Evolutionary conservation across 2,329 filamentous ascomycete genomes (phyloP).

Genomic region (Lasiodiplodia sp.): DNA sequence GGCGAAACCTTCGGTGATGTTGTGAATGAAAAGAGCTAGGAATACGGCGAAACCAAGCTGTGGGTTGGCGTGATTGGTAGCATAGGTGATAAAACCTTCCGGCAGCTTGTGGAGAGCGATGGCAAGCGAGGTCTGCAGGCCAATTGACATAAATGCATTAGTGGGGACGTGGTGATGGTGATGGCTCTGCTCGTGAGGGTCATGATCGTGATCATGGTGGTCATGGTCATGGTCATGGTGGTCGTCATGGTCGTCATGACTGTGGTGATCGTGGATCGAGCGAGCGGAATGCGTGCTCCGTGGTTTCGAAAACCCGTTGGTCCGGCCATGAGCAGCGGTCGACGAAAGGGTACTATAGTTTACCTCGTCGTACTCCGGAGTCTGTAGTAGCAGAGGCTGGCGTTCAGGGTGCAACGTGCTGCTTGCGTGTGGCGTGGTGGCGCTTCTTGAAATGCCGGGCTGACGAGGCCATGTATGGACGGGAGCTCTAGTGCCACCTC

Average conservation of each 20-base stretch:
- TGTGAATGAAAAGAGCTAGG: conserved; percentile 95
- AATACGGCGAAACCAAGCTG: conserved; percentile 89
- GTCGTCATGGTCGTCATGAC: conserved; percentile 27
- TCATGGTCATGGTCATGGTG: conserved; percentile 32
- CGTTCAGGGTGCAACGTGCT: conserved; percentile 24
- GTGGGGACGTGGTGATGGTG: conserved; percentile 96
- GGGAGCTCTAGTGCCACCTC: conserved; percentile 40
- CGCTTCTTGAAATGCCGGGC: conserved; percentile 14
- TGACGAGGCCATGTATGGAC: conserved; percentile 16
- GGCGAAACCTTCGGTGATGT: conserved; percentile 96
- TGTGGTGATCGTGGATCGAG: conserved; percentile 25
- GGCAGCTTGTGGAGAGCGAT: conserved; percentile 97
- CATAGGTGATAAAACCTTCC: conserved; percentile 87
- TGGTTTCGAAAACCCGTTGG: conserved; percentile 22
- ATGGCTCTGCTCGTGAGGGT: conserved; percentile 31
- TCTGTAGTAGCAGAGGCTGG: conserved; percentile 41
- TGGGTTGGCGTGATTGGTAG: conserved; percentile 95
- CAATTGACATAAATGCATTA: conserved; percentile 92
- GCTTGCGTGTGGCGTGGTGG: conserved; percentile 3
- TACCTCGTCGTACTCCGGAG: conserved; percentile 15
- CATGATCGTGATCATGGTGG: conserved; percentile 34
- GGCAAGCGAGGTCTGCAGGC: conserved; percentile 93
- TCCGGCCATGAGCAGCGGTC: conserved; percentile 27
- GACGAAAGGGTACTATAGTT: conserved; percentile 33
- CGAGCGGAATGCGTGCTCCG: conserved; percentile 12